Conservation (phyloP, 2,329 filamentous ascomycete genomes). For the Colletotrichum aenigma region DNA sequence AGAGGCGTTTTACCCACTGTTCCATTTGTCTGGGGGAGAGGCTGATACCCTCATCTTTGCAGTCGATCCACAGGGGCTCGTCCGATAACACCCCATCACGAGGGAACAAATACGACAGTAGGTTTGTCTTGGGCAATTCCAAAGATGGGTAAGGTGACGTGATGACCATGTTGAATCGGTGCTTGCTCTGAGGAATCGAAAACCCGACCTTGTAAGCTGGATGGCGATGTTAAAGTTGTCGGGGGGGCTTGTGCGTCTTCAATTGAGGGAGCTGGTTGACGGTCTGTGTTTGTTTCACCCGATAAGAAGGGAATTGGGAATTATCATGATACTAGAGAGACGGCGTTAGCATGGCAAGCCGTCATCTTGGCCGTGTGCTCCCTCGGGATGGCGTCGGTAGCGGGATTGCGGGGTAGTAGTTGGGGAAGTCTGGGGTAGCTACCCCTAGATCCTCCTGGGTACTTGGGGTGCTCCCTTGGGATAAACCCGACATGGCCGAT, state of each 20-base stretch:
- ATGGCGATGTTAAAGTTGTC: not conserved
- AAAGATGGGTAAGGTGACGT: slow-evolving; percentile 45
- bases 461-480: not conserved
- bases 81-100: slow-evolving; percentile 35
- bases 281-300: not conserved
- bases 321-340: not conserved
- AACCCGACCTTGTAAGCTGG: not conserved
- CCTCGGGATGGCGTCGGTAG: slow-evolving; percentile 15
- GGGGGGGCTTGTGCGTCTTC: not conserved
- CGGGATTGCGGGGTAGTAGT: slow-evolving; percentile 4
- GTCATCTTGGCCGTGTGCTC: not conserved
- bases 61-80: slow-evolving; percentile 58
- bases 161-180: slow-evolving; percentile 39
- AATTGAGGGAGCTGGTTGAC: not conserved
- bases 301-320: not conserved
- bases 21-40: slow-evolving; percentile 53
- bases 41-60: slow-evolving; percentile 43
- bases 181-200: not conserved
- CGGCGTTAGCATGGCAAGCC: not conserved
- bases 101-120: slow-evolving; percentile 41
- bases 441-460: not conserved
- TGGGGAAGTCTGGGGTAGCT: not conserved
- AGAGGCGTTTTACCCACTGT: slow-evolving; percentile 56
- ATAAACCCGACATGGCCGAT: not conserved
- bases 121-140: slow-evolving; percentile 49